Evolutionary conservation across 331 rosid genomes (phyloP), one percentile per base, ranked within the genome.

Genomic region (Prunus yedoensis): DNA sequence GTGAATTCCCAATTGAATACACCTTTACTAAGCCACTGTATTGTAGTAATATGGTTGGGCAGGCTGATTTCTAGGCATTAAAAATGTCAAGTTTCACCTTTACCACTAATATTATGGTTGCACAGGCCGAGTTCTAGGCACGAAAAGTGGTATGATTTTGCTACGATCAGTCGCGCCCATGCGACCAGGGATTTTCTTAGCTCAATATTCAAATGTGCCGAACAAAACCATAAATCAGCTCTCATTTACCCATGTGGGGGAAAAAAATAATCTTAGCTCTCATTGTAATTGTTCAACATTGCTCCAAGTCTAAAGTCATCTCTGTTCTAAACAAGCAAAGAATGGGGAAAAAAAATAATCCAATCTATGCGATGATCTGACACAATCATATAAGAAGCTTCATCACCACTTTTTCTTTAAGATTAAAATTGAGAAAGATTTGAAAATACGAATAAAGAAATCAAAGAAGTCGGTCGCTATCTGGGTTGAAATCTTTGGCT

Each of bases 261-360:
- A 23, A 23, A 23, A 23, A 23, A 23, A 23, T 23, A 23, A 23
- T 23, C 25, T 23, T 23, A 23, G 25, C 25, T 23, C 25, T 20
- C 75, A 78, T 66, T 78, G 66, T 70, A 74, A 79, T 71, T 30
- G 81, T 76, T 68, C 66, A 43, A 78, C 72, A 77, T 45, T 83
- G 63, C 43, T 64, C 80, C 83, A 1, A 20, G 10, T 66, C 32
- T 10, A 35, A 80, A 8, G 72, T 83, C 75, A 76, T 71, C 61
- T 85, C 84, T 71, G 74, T 71, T 66, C 79, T 54, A 83, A 81
- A 81, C 77, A 81, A 76, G 78, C 49, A 78, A 87, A 79, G 83
- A 82, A 86, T 84, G 64, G 45, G 66, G 53, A 74, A 59, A 74
- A 58, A n/a, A 59, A 27, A 72, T 18, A 79, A 73, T 43, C 43